Evolutionary conservation across 2,329 filamentous ascomycete genomes (phyloP).

Genomic region (Ambrosiella beaveri): DNA sequence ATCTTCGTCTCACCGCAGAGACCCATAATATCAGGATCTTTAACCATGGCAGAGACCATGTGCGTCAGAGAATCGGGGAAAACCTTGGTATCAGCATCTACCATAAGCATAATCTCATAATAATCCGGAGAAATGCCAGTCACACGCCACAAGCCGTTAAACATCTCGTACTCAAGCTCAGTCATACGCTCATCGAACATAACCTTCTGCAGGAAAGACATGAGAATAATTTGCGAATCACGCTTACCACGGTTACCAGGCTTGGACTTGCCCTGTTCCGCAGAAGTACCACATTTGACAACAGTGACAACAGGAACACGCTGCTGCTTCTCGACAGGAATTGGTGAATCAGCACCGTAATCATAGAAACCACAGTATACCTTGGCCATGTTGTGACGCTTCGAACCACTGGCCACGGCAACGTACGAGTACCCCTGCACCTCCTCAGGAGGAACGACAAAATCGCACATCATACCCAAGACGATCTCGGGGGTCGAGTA

Average conservation of each 20-base stretch:
- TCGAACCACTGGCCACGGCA: constrained; percentile 84
- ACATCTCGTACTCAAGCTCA: constrained; percentile 97
- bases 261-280: constrained; percentile 65
- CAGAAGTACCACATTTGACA: constrained; percentile 87
- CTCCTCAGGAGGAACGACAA: constrained; percentile 60
- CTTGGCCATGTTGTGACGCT: constrained; percentile 99
- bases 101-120: constrained; percentile 96
- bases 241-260: constrained; percentile 96
- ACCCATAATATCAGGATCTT: constrained; percentile 98
- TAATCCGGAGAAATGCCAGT: constrained; percentile 97
- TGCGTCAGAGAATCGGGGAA: constrained; percentile 97
- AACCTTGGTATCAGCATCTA: constrained; percentile 96
- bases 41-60: constrained; percentile 98
- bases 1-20: constrained; percentile 98
- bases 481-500: constrained; percentile 80
- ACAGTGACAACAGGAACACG: constrained; percentile 95
- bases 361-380: constrained; percentile 97
- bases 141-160: constrained; percentile 97
- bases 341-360: constrained; percentile 65
- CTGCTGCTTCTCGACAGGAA: constrained; percentile 78
- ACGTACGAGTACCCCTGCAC: constrained; percentile 90
- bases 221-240: constrained; percentile 96
- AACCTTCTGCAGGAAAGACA: constrained; percentile 98
- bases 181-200: constrained; percentile 99
- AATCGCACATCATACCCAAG: constrained; percentile 87